Evolutionary conservation across 768 basidiomycete genomes (phyloP).

Genomic region (Baorangia bicolor): DNA sequence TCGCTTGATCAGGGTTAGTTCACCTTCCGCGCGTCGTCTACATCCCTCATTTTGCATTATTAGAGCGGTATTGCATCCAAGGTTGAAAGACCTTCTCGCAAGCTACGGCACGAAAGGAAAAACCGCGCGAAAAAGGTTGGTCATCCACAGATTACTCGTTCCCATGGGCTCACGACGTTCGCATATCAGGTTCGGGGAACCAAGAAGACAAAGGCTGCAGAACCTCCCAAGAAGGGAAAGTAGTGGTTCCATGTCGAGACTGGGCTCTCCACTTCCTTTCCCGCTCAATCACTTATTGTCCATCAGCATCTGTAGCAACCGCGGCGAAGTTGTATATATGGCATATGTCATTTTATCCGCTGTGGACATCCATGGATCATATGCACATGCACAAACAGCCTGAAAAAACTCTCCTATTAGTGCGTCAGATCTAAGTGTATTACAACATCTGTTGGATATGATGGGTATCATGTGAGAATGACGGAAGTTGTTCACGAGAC

Average conservation of each 20-base stretch:
- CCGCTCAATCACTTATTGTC: constrained; percentile 23
- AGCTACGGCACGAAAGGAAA: constrained; percentile 99
- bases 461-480: constrained; percentile 33
- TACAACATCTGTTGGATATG: constrained; percentile 32
- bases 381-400: constrained; percentile 26
- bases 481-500: constrained; percentile 9
- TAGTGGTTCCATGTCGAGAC: constrained; percentile 43
- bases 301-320: constrained; percentile 37
- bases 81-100: constrained; percentile 89
- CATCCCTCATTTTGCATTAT: constrained; percentile 3
- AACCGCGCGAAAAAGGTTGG: constrained; percentile 98
- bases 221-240: constrained; percentile 91
- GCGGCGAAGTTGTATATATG: constrained; percentile 41
- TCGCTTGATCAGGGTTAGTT: constrained; percentile 87
- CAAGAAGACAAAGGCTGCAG: constrained; percentile 91
- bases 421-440: constrained; percentile 29
- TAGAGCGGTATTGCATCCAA: constrained; percentile 72
- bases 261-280: constrained; percentile 15
- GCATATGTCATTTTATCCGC: constrained; percentile 36
- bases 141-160: constrained; percentile 1
- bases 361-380: constrained; percentile 24
- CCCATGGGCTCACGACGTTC: constrained; percentile 15
- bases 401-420: constrained; percentile 22
- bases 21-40: background rate
- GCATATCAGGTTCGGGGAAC: constrained; percentile 81